These are phyloP conservation scores for Dissophora ornata DNA, from an alignment of 192 early-diverging fungal genomes.

Conservation along the genomic window DNA sequence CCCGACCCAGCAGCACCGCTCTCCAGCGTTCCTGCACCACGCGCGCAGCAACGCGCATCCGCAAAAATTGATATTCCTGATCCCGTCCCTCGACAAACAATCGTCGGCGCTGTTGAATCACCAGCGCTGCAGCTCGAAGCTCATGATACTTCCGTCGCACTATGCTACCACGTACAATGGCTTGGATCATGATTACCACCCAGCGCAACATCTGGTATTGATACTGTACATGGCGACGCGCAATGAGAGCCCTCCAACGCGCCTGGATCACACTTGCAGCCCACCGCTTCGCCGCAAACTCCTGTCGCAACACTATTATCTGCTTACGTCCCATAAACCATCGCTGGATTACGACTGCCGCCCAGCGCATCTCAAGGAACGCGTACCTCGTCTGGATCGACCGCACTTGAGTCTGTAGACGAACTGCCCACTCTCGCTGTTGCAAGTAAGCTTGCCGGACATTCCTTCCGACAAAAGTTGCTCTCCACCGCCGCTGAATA, in stretches of 20 bases:
- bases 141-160: slow-evolving; percentile 26
- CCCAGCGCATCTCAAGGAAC: slow-evolving; percentile 19
- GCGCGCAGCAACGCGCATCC: slow-evolving; percentile 18
- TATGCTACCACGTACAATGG: slow-evolving; percentile 6
- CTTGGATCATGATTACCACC: slow-evolving; percentile 25
- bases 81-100: slow-evolving; percentile 28
- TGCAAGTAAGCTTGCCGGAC: slow-evolving; percentile 26
- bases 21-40: slow-evolving; percentile 44
- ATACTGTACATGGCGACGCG: slow-evolving; percentile 14
- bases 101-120: slow-evolving; percentile 28
- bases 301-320: not conserved
- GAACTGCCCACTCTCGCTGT: slow-evolving; percentile 10
- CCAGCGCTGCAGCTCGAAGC: slow-evolving; percentile 15
- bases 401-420: slow-evolving; percentile 29
- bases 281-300: slow-evolving; percentile 19
- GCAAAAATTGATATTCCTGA: slow-evolving; percentile 13
- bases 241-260: slow-evolving; percentile 28
- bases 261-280: slow-evolving; percentile 42
- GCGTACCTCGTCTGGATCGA: slow-evolving; percentile 6
- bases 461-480: slow-evolving; percentile 3
- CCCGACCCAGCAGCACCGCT: slow-evolving; percentile 27
- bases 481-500: slow-evolving; percentile 45
- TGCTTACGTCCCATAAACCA: slow-evolving; percentile 1
- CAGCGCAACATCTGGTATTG: slow-evolving; percentile 31
- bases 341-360: slow-evolving; percentile 34